Evolutionary conservation across 306 rosid genomes (phyloP).

Genomic region (Benincasa hispida): DNA sequence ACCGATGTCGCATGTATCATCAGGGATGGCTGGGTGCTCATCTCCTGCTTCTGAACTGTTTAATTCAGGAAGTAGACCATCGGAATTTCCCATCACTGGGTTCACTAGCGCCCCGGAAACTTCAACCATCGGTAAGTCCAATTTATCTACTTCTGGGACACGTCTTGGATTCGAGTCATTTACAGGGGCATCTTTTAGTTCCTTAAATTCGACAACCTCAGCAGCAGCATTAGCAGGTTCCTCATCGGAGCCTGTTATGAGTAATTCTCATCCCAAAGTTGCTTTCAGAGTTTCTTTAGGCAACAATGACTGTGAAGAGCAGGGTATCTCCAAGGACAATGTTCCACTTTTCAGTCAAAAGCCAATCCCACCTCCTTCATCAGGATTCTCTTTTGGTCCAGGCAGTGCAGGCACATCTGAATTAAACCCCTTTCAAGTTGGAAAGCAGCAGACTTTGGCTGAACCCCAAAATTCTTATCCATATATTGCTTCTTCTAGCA

Average conservation of each 20-base stretch:
- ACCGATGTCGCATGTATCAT: constrained; percentile 14
- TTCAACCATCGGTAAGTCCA: constrained; percentile 8
- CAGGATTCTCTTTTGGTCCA: constrained; percentile 43
- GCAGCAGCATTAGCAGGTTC: constrained; percentile 26
- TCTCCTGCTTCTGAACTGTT: constrained; percentile 22
- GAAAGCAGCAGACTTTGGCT: constrained; percentile 30
- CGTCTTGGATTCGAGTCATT: constrained; percentile 25
- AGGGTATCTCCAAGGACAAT: constrained; percentile 76
- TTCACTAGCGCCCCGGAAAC: constrained; percentile 21
- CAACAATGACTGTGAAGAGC: constrained; percentile 66
- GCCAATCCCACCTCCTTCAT: constrained; percentile 15
- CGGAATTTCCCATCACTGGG: constrained; percentile 27
- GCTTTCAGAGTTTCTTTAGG: constrained; percentile 21
- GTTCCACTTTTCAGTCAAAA: constrained; percentile 43
- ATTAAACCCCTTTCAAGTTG: constrained; percentile 39
- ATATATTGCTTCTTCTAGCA: constrained; percentile 35
- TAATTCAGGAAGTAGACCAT: constrained; percentile 31
- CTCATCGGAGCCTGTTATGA: constrained; percentile 42
- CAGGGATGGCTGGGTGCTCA: constrained; percentile 30
- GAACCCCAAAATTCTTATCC: constrained; percentile 37
- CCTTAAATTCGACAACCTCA: constrained; percentile 30
- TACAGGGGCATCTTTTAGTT: constrained; percentile 31
- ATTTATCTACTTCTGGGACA: not conserved
- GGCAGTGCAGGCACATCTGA: constrained; percentile 19
- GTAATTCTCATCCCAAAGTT: constrained; percentile 24